Evolutionary conservation across 768 basidiomycete genomes (phyloP).

Genomic region (Boletus speciosus): DNA sequence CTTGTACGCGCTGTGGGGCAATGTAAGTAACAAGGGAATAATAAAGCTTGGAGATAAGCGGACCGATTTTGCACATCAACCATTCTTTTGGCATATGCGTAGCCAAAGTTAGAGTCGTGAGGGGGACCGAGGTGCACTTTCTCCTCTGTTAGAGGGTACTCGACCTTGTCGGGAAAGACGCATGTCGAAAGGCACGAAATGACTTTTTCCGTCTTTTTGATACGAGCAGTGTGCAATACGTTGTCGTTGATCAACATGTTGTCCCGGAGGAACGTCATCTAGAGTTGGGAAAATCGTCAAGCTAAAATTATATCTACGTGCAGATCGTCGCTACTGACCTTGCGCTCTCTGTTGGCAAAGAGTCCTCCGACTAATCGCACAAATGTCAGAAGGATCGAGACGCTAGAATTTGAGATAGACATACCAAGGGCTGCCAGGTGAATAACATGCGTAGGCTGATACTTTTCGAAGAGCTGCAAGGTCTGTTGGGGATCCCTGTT

Average conservation of each 20-base stretch:
- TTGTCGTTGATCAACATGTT: slow-evolving; percentile 96
- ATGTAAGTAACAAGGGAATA: neutral
- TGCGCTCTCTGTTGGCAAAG: slow-evolving; percentile 95
- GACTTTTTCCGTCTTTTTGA: slow-evolving; percentile 65
- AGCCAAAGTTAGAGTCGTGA: slow-evolving; percentile 94
- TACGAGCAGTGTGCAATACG: slow-evolving; percentile 73
- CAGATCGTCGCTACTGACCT: slow-evolving; percentile 42
- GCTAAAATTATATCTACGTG: neutral
- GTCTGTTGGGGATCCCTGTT: slow-evolving; percentile 69
- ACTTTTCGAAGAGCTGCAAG: slow-evolving; percentile 75
- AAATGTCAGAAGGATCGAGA: slow-evolving; percentile 6
- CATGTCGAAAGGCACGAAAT: slow-evolving; percentile 97
- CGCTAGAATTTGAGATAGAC: slow-evolving; percentile 16
- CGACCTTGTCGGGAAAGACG: slow-evolving; percentile 94
- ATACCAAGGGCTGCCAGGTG: slow-evolving; percentile 92
- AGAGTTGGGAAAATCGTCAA: neutral
- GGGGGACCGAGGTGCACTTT: slow-evolving; percentile 93
- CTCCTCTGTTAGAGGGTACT: slow-evolving; percentile 88
- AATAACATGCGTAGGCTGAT: slow-evolving; percentile 94
- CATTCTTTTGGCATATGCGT: slow-evolving; percentile 93
- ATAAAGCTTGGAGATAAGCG: slow-evolving; percentile 20
- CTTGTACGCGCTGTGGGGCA: slow-evolving; percentile 74
- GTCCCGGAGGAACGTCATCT: slow-evolving; percentile 91
- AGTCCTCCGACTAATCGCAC: slow-evolving; percentile 75
- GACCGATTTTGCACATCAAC: slow-evolving; percentile 96